These are phyloP conservation scores for Globisporangium radiosum DNA, from an alignment of 352 stramenopile species.

Conservation along the genomic window DNA sequence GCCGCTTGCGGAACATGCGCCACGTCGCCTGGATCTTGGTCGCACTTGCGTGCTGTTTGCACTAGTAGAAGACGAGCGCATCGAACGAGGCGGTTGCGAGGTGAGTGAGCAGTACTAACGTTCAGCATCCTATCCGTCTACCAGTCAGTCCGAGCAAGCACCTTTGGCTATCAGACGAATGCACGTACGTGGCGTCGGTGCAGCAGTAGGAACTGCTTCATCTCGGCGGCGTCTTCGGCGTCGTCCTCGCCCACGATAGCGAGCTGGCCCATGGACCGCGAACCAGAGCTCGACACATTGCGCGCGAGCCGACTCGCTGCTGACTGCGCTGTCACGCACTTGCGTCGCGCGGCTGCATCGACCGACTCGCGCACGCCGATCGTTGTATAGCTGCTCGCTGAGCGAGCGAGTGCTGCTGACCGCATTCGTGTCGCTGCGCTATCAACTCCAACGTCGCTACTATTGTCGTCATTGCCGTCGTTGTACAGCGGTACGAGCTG, in stretches of 20 bases:
- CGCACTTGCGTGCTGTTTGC: slow-evolving; percentile 21
- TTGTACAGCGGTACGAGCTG: slow-evolving; percentile 8
- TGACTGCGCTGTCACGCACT: slow-evolving; percentile 1
- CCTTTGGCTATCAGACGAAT: slow-evolving; percentile 2
- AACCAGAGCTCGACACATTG: not conserved
- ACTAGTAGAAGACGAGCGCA: slow-evolving; percentile 3
- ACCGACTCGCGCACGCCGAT: not conserved
- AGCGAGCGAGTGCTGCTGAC: not conserved
- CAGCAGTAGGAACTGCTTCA: slow-evolving; percentile 23
- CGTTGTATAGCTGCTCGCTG: slow-evolving; percentile 3
- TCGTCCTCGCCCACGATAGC: slow-evolving; percentile 13
- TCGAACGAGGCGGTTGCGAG: not conserved
- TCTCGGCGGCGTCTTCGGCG: slow-evolving; percentile 13
- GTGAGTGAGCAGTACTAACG: not conserved
- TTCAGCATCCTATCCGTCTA: not conserved
- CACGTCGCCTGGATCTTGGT: slow-evolving; percentile 44
- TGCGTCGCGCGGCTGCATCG: not conserved
- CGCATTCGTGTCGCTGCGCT: not conserved
- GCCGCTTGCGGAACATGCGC: slow-evolving; percentile 37
- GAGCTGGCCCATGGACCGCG: not conserved
- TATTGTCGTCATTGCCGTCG: not conserved
- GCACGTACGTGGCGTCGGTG: slow-evolving; percentile 24
- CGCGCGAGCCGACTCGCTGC: slow-evolving; percentile 3
- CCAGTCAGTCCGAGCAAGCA: not conserved
- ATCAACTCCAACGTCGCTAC: not conserved